Evolutionary conservation across 306 rosid genomes (phyloP).

Genomic region (Bauhinia variegata): DNA sequence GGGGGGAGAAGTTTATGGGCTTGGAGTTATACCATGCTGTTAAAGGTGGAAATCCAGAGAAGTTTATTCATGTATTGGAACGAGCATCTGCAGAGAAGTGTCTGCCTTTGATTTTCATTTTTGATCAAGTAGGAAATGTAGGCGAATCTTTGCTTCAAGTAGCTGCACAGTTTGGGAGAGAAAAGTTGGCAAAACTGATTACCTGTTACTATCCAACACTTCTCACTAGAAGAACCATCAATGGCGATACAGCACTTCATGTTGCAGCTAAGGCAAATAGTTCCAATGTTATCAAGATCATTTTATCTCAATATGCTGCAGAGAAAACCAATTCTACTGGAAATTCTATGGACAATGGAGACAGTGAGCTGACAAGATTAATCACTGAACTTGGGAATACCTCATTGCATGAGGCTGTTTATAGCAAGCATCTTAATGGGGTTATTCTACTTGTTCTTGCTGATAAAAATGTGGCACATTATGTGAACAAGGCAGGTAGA

Average conservation of each 20-base stretch:
- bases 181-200: background rate
- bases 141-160: conserved; percentile 29
- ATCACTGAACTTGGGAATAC: background rate
- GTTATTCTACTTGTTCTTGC: background rate
- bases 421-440: background rate
- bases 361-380: background rate
- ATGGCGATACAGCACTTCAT: conserved; percentile 5
- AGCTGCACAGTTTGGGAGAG: background rate
- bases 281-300: background rate
- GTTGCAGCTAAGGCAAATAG: background rate
- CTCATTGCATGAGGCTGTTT: conserved; percentile 10
- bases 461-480: background rate
- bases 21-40: background rate
- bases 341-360: no score
- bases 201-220: background rate
- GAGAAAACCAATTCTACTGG: no score
- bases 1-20: background rate
- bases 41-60: background rate
- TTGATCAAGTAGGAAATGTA: background rate
- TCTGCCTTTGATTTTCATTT: background rate
- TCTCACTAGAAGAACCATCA: background rate
- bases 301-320: background rate
- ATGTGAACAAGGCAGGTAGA: background rate
- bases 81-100: background rate
- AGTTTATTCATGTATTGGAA: background rate